Percentiles rank a stretch among this genome's conserved stretches.
These are phyloP conservation scores for Mycena citricolor DNA, from an alignment of 1,284 basidiomycete genomes.

Conservation along the genomic window DNA sequence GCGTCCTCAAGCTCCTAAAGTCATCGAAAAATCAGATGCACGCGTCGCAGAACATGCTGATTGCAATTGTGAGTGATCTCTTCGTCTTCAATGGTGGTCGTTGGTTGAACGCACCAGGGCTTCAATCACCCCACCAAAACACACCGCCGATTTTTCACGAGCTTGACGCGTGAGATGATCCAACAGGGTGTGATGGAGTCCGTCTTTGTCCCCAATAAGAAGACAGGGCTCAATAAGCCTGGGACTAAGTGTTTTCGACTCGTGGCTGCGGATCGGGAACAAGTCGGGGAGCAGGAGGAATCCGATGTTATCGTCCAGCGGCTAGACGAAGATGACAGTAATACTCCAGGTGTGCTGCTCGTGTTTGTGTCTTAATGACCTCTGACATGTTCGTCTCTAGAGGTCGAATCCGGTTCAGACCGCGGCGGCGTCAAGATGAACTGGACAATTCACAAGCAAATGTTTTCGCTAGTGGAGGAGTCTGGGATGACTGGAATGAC, in stretches of 20 bases:
- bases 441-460: constrained; percentile 71
- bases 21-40: constrained; percentile 67
- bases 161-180: constrained; percentile 67
- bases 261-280: constrained; percentile 36
- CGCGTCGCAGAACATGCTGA: constrained; percentile 65
- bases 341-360: constrained; percentile 39
- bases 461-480: constrained; percentile 66
- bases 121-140: constrained; percentile 69
- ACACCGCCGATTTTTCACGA: constrained; percentile 76
- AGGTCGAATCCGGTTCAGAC: too few species aligned
- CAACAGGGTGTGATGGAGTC: constrained; percentile 72
- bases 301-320: constrained; percentile 21
- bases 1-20: constrained; percentile 67
- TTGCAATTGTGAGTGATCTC: constrained; percentile 55
- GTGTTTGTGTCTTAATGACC: constrained; percentile 27
- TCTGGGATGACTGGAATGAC: constrained; percentile 69
- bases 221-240: constrained; percentile 42
- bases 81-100: background rate
- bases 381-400: constrained; percentile 1
- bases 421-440: constrained; percentile 53
- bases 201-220: constrained; percentile 60
- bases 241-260: constrained; percentile 65
- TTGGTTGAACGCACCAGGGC: constrained; percentile 45
- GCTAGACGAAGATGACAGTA: constrained; percentile 25
- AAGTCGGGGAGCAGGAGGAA: constrained; percentile 18